Evolutionary conservation across 805 yeast species (phyloP).

Genomic region (Starmerella vaccinii): DNA sequence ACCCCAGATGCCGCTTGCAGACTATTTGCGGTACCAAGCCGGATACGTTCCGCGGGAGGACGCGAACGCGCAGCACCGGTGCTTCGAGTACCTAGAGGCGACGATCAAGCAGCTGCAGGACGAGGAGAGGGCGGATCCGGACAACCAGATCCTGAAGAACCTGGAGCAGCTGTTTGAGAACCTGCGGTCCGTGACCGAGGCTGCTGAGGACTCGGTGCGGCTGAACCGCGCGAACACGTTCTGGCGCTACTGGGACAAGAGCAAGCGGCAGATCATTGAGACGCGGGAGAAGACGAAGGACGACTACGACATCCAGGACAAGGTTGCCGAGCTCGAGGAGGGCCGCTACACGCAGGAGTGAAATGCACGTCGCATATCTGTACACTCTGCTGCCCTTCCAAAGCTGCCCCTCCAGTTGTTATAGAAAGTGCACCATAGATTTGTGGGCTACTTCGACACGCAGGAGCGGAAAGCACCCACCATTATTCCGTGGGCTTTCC

Average conservation of each 20-base stretch:
- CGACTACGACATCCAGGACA: constrained; percentile 20
- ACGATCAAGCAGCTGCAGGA: constrained; percentile 23
- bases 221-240: constrained; percentile 27
- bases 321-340: constrained; percentile 28
- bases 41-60: constrained; percentile 30
- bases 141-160: constrained; percentile 12
- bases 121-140: constrained; percentile 10
- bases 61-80: constrained; percentile 29
- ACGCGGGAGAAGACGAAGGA: constrained; percentile 19
- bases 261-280: constrained; percentile 26
- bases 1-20: constrained; percentile 22
- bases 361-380: not conserved
- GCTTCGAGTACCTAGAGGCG: constrained; percentile 26
- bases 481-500: too few relatives aligned
- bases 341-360: constrained; percentile 26
- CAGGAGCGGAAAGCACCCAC: too few relatives aligned
- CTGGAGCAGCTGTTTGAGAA: constrained; percentile 11
- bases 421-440: too few relatives aligned
- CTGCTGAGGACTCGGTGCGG: constrained; percentile 18
- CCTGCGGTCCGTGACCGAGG: constrained; percentile 19
- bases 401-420: too few relatives aligned
- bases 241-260: constrained; percentile 34
- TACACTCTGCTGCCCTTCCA: too few relatives aligned
- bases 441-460: too few relatives aligned
- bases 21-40: constrained; percentile 22